Base-by-base conservation (phyloP, 805 yeast genomes). In the Ogataea ramenticola region DNA sequence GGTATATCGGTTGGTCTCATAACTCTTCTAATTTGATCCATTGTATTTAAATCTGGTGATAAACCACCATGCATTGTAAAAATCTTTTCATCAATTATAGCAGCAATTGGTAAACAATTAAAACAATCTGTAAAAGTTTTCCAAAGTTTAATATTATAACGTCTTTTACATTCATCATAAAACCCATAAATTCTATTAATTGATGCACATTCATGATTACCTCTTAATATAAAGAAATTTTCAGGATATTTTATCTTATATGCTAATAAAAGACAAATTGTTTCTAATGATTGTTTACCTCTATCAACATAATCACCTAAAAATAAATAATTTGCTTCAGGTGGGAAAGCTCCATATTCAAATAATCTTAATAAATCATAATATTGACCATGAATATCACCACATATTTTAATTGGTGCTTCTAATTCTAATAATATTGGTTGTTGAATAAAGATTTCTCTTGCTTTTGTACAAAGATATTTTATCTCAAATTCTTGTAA, bases 1-100 rank as follows among this genome's bases (percentile, higher is more conserved):
- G 99, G 99, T 56, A 91, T 89, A 74, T 91, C 99, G 35, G 99
- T 91, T 53, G 99, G 99, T 71, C 99, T 84, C 98, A 90, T 91
- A 50, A 91, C 96, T 65, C 97, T 82, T 74, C 98, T 85, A 62
- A 91, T 93, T 70, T 91, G 98, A 66, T 93, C 98, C 98, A 91
- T 91, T 49, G 95, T 80, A 71, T 90, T 93, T 65, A 91, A 79
- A 70, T 91, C 98, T 40, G 99, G 99, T 36, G 96, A 86, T 58
- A 91, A 75, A 49, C 99, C 99, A 60, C 99, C 99, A 69, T 91
- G 99, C 98, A 93, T 91, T 53, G 97, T 87, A 67, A 91, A 90
- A 66, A 91, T 93, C 72, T 91, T 90, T 67, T 91, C 98, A 66
- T 91, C 99, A 57, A 91, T 87, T 56, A 93, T 91, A 44, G 98